A percentile compares a stretch with the other conserved stretches of the same genome.
These are phyloP conservation scores for Gossypium schwendimanii DNA, from an alignment of 441 rosid genomes.

Conservation along the genomic window DNA sequence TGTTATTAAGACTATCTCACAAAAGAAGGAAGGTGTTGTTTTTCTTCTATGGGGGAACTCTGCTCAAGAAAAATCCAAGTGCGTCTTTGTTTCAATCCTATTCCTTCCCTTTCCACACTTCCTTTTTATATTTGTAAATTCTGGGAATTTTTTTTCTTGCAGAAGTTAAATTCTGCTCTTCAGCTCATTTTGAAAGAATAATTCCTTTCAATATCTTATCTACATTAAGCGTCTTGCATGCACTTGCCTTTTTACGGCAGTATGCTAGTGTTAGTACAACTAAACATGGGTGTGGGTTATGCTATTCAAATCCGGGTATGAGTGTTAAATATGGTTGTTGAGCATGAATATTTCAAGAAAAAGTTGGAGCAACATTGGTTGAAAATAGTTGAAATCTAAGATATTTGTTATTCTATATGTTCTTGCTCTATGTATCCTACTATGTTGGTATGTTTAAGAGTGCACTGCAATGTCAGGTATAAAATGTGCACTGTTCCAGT, in stretches of 20 bases:
- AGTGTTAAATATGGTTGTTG: background rate
- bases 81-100: background rate
- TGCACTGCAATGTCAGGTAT: background rate
- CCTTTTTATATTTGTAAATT: background rate
- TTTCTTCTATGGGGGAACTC: constrained; percentile 95
- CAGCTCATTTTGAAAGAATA: background rate
- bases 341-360: background rate
- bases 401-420: background rate
- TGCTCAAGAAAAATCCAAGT: constrained; percentile 88
- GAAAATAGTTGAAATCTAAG: background rate
- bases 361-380: background rate
- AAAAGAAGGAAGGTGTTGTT: constrained; percentile 77
- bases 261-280: background rate
- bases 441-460: background rate
- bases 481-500: background rate
- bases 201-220: background rate
- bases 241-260: background rate
- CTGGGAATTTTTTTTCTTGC: background rate
- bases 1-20: constrained; percentile 66
- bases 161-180: background rate
- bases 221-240: background rate
- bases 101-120: background rate
- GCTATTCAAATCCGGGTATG: background rate
- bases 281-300: background rate
- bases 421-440: background rate